Evolutionary conservation across 352 stramenopile species (phyloP).

Genomic region (Globisporangium parvum): DNA sequence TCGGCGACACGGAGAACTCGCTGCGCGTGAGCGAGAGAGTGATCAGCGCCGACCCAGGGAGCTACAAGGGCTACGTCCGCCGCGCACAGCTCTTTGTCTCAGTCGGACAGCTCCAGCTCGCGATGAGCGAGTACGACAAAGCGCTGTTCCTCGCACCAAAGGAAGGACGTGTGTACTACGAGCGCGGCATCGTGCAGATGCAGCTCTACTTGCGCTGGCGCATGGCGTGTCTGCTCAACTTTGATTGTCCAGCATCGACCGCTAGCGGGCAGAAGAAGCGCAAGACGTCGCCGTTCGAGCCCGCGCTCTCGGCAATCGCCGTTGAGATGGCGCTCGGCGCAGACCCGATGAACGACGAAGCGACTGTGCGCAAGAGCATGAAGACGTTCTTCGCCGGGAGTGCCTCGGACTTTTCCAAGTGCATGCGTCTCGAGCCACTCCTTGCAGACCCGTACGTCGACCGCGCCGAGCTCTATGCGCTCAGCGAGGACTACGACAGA

Average conservation of each 20-base stretch:
- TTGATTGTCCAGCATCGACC: conserved; percentile 10
- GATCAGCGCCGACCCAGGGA: conserved; percentile 48
- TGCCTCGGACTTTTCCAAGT: conserved; percentile 55
- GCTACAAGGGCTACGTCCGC: conserved; percentile 58
- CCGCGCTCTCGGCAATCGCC: conserved; percentile 28
- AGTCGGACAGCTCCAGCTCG: conserved; percentile 29
- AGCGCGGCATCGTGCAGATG: conserved; percentile 66
- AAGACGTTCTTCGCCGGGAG: conserved; percentile 42
- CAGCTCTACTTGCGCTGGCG: conserved; percentile 65
- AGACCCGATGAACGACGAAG: conserved; percentile 46
- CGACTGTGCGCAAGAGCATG: conserved; percentile 40
- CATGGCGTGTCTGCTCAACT: conserved; percentile 42
- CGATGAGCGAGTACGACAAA: conserved; percentile 61
- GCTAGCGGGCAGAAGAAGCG: not conserved
- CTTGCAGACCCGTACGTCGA: conserved; percentile 60
- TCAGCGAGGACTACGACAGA: conserved; percentile 52
- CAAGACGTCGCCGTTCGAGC: conserved; percentile 36
- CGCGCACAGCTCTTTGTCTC: conserved; percentile 62
- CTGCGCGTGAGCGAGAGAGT: conserved; percentile 66
- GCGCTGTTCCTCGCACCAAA: conserved; percentile 54
- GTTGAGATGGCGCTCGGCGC: conserved; percentile 37
- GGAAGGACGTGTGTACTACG: conserved; percentile 56
- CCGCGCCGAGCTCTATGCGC: conserved; percentile 54
- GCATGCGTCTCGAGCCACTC: conserved; percentile 50
- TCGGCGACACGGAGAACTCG: conserved; percentile 77